Evolutionary conservation across 768 basidiomycete genomes (phyloP), one percentile per base, ranked within the genome.

Genomic region (Neoboletus subvelutipes): DNA sequence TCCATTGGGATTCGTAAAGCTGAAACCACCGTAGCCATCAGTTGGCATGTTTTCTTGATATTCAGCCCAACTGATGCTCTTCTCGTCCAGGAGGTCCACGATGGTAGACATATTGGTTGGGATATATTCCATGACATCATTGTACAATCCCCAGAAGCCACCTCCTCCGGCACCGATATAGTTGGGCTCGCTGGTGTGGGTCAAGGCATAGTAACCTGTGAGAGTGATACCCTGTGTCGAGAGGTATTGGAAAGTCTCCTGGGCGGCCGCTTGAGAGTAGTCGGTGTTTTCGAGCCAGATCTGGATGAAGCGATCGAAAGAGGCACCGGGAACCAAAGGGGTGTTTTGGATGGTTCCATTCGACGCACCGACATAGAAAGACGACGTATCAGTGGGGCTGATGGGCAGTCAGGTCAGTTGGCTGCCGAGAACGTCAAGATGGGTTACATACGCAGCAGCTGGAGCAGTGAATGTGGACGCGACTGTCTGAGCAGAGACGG

Each of bases 31-130:
- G 50, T 74, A 83, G 1, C 79, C 82, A 50, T 80, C 79, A 2
- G 59, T 64, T 0, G 82, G 82, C 77, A 84, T 75, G 58, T 77
- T 78, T 61, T 86, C 83, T 62, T 83, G 77, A 62, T 86, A 87
- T 24, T 78, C 76, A 0, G 76, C 79, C 85, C 85, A 87, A 9
- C 80, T 80, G 41, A 87, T 77, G 42, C 72, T 76, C 65, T 83
- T 82, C 26, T 74, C 67, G 50, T 85, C 85, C 34, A 86, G 68
- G 12, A 87, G 73, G 60, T 87, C 86, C n/a, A 81, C 81, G 39
- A 87, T 63, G 17, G 79, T 82, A 3, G 82, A 81, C 20, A 83
- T 71, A 61, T 83, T 84, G 28, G 47, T 63, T 0, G 78, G 76
- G 26, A 82, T 60, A 18, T 52, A 29, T 47, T 51, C 43, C 33